Conservation (phyloP, 164 flowering plant genomes). For the Magnolia officinalis region DNA sequence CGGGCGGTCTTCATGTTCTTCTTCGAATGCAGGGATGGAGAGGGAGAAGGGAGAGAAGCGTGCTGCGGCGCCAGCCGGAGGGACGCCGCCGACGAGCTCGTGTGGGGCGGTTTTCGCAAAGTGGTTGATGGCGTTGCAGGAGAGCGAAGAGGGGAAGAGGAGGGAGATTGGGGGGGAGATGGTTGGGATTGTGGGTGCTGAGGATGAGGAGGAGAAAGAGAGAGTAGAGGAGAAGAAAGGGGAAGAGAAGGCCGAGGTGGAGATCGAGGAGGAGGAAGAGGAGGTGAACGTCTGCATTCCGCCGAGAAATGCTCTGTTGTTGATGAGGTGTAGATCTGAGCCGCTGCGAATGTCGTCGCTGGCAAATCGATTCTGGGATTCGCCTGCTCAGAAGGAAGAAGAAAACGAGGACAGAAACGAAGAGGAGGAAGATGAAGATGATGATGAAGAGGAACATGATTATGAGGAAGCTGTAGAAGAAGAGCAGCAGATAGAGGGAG, state of each 20-base stretch:
- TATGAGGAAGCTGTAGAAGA: slow-evolving; percentile 17
- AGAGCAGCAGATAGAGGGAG: slow-evolving; percentile 4
- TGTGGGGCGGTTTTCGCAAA: slow-evolving; percentile 62
- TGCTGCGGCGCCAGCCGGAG: neutral
- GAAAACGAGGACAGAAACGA: slow-evolving; percentile 12
- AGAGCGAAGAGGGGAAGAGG: slow-evolving; percentile 41
- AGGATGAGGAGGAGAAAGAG: slow-evolving; percentile 3
- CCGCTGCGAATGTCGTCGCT: slow-evolving; percentile 73
- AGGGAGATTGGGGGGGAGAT: slow-evolving; percentile 35
- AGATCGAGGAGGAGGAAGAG: neutral
- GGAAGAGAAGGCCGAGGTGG: slow-evolving; percentile 9
- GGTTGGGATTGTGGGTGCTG: slow-evolving; percentile 7
- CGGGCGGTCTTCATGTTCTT: slow-evolving; percentile 35
- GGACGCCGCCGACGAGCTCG: slow-evolving; percentile 20
- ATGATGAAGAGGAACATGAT: slow-evolving; percentile 20
- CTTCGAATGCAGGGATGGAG: slow-evolving; percentile 26
- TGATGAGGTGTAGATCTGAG: slow-evolving; percentile 96
- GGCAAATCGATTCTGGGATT: slow-evolving; percentile 67
- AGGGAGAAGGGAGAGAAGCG: slow-evolving; percentile 20
- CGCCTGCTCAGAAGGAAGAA: slow-evolving; percentile 26
- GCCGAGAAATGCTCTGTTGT: slow-evolving; percentile 78
- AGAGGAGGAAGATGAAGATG: slow-evolving; percentile 34
- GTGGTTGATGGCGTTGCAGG: slow-evolving; percentile 66
- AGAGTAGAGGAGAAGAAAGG: neutral
- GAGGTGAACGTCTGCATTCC: slow-evolving; percentile 32